These are phyloP conservation scores for Pseudogymnoascus sp. DNA, from an alignment of 2,329 filamentous ascomycete species.

Conservation along the genomic window DNA sequence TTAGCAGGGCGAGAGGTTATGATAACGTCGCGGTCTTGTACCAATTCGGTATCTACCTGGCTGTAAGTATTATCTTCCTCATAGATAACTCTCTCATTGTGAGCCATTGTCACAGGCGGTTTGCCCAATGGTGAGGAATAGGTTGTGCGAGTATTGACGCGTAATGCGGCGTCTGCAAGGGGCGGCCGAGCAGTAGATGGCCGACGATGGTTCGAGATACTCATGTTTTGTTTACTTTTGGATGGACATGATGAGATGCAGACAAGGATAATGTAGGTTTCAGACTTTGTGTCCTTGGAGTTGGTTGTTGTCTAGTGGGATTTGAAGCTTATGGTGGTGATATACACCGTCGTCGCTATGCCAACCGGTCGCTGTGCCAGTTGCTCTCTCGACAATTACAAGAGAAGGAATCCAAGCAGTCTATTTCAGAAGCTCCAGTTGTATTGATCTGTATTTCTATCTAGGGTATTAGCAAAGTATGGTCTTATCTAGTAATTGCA, in stretches of 20 bases:
- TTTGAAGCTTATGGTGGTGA: neutral
- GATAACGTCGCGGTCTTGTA: neutral
- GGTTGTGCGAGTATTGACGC: conserved; percentile 22
- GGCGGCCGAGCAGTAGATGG: conserved; percentile 24
- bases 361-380: neutral
- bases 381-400: neutral
- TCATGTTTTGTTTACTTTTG: conserved; percentile 2
- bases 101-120: conserved; percentile 15
- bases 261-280: neutral
- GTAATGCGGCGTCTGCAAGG: conserved; percentile 26
- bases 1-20: conserved; percentile 22
- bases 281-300: neutral
- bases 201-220: conserved; percentile 14
- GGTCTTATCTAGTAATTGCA: neutral
- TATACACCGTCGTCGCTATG: conserved; percentile 6
- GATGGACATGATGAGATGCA: neutral
- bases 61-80: neutral
- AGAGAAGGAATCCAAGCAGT: neutral
- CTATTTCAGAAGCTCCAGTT: neutral
- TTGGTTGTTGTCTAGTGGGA: neutral
- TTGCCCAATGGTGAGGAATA: conserved; percentile 15
- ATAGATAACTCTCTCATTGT: conserved; percentile 21
- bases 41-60: neutral
- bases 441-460: conserved; percentile 8
- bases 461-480: neutral